A percentile compares a stretch with the other conserved stretches of the same genome.
Evolutionary conservation across 306 rosid species (phyloP).

Genomic region (Cotoneaster glaucophyllus): DNA sequence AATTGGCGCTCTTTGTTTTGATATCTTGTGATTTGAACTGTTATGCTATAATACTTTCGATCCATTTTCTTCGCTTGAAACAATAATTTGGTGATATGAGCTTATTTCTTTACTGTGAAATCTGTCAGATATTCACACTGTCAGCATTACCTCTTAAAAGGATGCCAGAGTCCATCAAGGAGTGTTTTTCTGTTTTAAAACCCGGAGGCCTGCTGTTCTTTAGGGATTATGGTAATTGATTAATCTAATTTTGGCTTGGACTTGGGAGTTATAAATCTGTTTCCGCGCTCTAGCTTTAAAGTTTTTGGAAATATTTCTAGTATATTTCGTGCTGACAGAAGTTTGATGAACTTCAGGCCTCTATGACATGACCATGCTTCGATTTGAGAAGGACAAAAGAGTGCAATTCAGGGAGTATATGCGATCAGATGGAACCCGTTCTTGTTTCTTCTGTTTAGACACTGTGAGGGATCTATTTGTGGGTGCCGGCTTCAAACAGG

Average conservation of each 20-base stretch:
- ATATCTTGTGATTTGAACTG: not conserved
- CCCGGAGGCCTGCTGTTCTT: constrained; percentile 89
- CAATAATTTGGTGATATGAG: not conserved
- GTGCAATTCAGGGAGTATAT: constrained; percentile 73
- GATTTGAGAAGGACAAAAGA: constrained; percentile 55
- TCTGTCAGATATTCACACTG: constrained; percentile 74
- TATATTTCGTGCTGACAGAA: constrained; percentile 13
- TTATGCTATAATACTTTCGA: not conserved
- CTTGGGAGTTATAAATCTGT: not conserved
- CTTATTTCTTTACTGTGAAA: constrained; percentile 17
- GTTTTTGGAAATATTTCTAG: not conserved
- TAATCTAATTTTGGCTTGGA: not conserved
- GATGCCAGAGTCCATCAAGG: constrained; percentile 64
- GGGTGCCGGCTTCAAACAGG: constrained; percentile 85
- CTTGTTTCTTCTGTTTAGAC: constrained; percentile 82
- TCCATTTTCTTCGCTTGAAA: not conserved
- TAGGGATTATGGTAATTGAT: constrained; percentile 80
- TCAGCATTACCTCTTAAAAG: constrained; percentile 70
- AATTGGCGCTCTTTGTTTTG: not conserved
- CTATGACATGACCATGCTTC: constrained; percentile 96
- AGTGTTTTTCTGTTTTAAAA: constrained; percentile 63
- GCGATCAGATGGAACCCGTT: constrained; percentile 77
- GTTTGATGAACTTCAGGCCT: constrained; percentile 55
- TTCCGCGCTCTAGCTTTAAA: not conserved
- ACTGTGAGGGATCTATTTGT: constrained; percentile 56